Base-by-base conservation (phyloP, 495 filamentous ascomycete genomes). In the Aspergillus mulundensis region DNA sequence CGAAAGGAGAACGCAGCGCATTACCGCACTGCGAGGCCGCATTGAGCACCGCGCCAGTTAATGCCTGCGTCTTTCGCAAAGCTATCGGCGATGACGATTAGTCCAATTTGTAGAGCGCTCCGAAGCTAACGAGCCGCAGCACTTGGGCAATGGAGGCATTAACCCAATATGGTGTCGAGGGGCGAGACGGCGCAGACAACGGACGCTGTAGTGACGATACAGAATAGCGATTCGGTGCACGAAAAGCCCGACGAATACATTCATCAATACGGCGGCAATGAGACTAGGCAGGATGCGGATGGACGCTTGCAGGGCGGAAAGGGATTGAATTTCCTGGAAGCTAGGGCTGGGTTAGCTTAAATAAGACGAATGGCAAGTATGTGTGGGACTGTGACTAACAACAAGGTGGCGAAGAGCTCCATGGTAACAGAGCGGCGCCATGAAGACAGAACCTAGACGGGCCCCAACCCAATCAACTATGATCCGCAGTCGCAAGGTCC, bases 401-500 rank as follows among this genome's bases (percentile, higher is more conserved):
- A 30, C 12, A 48, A 48, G n/a, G 23, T 48, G 18, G 45, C 45
- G 24, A 48, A 48, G 45, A 48, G 45, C 45, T 48, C 45, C 45
- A 48, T 48, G 7, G 50, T 10, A n/a, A n/a, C n/a, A n/a, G n/a
- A n/a, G n/a, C n/a, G n/a, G n/a, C n/a, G n/a, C n/a, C n/a, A n/a
- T n/a, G n/a, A n/a, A n/a, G n/a, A n/a, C n/a, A n/a, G n/a, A n/a
- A n/a, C n/a, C n/a, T n/a, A n/a, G n/a, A n/a, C n/a, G n/a, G n/a
- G n/a, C n/a, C n/a, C n/a, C n/a, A n/a, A n/a, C n/a, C n/a, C n/a
- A n/a, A n/a, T n/a, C n/a, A n/a, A n/a, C n/a, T n/a, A n/a, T n/a
- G n/a, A n/a, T n/a, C n/a, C n/a, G n/a, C n/a, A n/a, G 77, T 78
- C 1, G 74, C 81, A 23, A 97, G 81, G 66, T 95, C 87, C 50